These are phyloP conservation scores for Halteria grandinella DNA, from an alignment of 73 alveolate species.

Conservation along the genomic window DNA sequence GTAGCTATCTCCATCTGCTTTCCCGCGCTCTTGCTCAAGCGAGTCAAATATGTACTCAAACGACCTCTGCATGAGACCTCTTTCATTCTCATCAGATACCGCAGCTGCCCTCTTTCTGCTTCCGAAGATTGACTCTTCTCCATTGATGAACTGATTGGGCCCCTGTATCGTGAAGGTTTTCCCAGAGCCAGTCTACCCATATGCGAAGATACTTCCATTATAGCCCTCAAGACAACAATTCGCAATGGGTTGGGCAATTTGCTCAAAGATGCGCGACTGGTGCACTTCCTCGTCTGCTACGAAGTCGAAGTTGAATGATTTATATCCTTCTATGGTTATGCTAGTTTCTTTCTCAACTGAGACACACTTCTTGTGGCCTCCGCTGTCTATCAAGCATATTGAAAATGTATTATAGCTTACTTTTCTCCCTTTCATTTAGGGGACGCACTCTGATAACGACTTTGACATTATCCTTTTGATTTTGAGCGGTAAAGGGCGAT, in stretches of 20 bases:
- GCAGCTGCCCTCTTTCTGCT: not conserved
- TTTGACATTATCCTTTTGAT: constrained; percentile 53
- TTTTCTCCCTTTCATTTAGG: constrained; percentile 56
- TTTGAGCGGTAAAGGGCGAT: too few species aligned
- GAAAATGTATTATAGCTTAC: not conserved
- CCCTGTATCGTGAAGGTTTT: constrained; percentile 98
- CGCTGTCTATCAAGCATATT: constrained; percentile 14
- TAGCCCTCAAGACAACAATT: constrained; percentile 88
- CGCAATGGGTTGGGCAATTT: constrained; percentile 83
- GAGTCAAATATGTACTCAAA: constrained; percentile 70
- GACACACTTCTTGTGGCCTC: constrained; percentile 30
- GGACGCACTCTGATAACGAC: constrained; percentile 73
- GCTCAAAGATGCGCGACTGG: constrained; percentile 80
- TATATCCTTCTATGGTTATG: constrained; percentile 40
- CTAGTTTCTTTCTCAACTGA: constrained; percentile 14
- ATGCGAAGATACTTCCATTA: constrained; percentile 96
- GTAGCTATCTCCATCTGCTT: constrained; percentile 25
- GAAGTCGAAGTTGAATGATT: constrained; percentile 75
- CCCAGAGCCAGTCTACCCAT: constrained; percentile 99
- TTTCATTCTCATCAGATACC: constrained; percentile 12
- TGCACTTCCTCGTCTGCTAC: constrained; percentile 81
- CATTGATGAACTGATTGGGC: constrained; percentile 7
- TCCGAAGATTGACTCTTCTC: constrained; percentile 37
- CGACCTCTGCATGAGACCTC: constrained; percentile 86
- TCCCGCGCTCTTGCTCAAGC: constrained; percentile 28